phyloP scores from a whole-genome alignment of 306 rosid genomes.

The Rosa chinensis region DNA sequence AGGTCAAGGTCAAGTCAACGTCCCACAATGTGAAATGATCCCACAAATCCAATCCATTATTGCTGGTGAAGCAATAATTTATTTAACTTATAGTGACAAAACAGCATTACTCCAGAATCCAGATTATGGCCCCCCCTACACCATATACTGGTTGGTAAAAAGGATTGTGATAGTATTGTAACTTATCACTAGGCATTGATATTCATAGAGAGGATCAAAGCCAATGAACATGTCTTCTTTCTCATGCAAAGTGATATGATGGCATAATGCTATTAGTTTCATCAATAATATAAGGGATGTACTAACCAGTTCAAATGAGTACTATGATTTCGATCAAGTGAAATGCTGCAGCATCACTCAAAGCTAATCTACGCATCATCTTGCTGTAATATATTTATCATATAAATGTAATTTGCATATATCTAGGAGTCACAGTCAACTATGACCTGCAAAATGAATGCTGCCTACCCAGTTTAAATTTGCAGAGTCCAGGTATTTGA shows the following conservation, averaged over 20 bases:
- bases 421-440: background rate
- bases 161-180: background rate
- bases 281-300: background rate
- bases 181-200: background rate
- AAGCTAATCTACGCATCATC: conserved; percentile 1
- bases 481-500: background rate
- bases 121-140: background rate
- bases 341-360: background rate
- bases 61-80: background rate
- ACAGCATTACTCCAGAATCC: background rate
- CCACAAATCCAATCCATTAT: background rate
- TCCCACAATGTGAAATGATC: background rate
- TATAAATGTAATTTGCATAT: background rate
- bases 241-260: conserved; percentile 2
- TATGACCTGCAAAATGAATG: background rate
- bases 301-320: background rate
- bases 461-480: background rate
- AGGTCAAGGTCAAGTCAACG: conserved; percentile 7
- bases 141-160: background rate
- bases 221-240: background rate
- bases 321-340: background rate
- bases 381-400: background rate
- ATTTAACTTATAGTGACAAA: background rate
- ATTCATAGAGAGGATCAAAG: background rate
- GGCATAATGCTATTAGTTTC: background rate